These are phyloP conservation scores for Coleophoma cylindrospora DNA, from an alignment of 2,329 filamentous ascomycete genomes.

Conservation along the genomic window DNA sequence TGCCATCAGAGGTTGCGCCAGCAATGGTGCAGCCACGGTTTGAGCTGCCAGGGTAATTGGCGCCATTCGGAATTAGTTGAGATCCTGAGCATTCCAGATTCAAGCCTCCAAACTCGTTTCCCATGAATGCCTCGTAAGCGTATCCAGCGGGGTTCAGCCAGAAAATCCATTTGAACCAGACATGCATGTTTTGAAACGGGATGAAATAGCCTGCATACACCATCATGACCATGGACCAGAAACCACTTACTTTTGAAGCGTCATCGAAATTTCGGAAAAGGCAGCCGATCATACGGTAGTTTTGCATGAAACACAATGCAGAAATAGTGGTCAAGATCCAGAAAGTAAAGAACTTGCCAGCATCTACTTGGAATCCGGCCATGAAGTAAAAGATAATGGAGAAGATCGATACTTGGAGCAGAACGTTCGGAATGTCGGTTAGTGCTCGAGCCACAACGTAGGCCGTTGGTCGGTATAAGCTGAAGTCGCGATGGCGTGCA, in stretches of 20 bases:
- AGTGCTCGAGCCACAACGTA: conserved; percentile 74
- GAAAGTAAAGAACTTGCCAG: conserved; percentile 4
- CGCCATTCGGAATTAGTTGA: conserved; percentile 44
- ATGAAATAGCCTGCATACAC: conserved; percentile 61
- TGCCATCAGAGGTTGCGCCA: conserved; percentile 48
- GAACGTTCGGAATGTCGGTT: conserved; percentile 76
- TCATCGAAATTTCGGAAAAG: too few species aligned
- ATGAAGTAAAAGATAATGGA: conserved; percentile 81
- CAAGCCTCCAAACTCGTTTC: conserved; percentile 63
- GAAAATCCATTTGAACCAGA: conserved; percentile 56
- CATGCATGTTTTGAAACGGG: conserved; percentile 53
- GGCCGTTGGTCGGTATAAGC: conserved; percentile 7
- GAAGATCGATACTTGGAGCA: conserved; percentile 66
- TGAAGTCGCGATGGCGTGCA: conserved; percentile 64
- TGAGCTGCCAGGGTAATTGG: conserved; percentile 15
- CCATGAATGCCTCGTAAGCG: conserved; percentile 60
- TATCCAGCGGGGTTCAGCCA: conserved; percentile 66
- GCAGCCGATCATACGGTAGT: too few species aligned
- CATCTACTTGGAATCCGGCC: conserved; percentile 28
- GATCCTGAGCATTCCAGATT: conserved; percentile 40
- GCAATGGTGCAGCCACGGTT: conserved; percentile 52
- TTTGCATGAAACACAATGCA: too few species aligned
- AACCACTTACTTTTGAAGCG: not conserved
- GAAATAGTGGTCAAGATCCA: conserved; percentile 19
- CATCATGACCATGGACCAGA: conserved; percentile 30